Evolutionary conservation across 176 grass and related monocot genomes (phyloP).

Genomic region (Eremochloa ophiuroides): DNA sequence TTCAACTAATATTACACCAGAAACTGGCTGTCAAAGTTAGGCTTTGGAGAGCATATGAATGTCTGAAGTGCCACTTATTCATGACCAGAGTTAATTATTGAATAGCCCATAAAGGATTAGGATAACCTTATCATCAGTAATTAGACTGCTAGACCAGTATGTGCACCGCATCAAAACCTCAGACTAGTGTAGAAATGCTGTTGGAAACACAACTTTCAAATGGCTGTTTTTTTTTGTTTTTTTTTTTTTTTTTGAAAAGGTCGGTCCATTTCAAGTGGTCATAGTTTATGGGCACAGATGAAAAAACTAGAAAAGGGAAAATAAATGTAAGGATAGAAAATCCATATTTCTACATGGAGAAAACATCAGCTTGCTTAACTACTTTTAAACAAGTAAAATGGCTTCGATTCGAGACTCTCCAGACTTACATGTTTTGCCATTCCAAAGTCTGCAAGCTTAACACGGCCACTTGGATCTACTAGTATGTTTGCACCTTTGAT

Average conservation of each 20-base stretch:
- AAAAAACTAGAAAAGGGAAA: not conserved
- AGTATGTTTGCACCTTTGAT: conserved; percentile 99
- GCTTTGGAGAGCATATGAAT: not conserved
- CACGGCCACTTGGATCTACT: conserved; percentile 93
- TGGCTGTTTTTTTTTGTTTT: not conserved
- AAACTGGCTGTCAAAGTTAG: not conserved
- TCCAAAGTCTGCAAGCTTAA: conserved; percentile 99
- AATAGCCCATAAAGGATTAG: not conserved
- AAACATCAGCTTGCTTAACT: not conserved
- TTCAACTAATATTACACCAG: not conserved
- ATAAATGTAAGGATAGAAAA: not conserved
- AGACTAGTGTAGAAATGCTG: not conserved
- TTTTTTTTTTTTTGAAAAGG: not conserved
- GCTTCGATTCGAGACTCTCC: not conserved
- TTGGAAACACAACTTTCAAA: not conserved
- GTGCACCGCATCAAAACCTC: not conserved
- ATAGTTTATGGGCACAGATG: not conserved
- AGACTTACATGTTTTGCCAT: conserved; percentile 98
- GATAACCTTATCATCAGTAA: not conserved
- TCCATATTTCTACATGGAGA: conserved; percentile 19
- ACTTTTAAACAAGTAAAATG: conserved; percentile 14
- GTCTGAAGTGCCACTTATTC: not conserved
- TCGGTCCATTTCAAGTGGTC: conserved; percentile 9
- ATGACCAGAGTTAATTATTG: not conserved
- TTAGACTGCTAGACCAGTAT: not conserved